A percentile compares a stretch with the other conserved stretches of the same genome.
These are phyloP conservation scores for Incumbomyces lentus DNA, from an alignment of 2,329 filamentous ascomycete genomes.

Conservation along the genomic window DNA sequence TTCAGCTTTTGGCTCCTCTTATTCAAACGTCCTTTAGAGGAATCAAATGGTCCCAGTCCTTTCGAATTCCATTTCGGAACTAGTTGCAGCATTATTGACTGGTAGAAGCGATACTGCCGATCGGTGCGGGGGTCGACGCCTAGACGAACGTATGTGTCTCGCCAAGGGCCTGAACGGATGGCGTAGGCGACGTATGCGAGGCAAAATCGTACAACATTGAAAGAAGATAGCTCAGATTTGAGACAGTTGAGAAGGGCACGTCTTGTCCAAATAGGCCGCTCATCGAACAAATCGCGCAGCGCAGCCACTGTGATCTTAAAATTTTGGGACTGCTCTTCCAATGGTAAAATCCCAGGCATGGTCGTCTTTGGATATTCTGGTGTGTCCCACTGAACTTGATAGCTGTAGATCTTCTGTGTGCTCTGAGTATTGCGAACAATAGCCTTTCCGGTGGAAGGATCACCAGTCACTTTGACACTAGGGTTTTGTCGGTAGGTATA, in stretches of 20 bases:
- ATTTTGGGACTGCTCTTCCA: constrained; percentile 28
- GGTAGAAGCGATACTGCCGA: constrained; percentile 68
- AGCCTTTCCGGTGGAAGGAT: constrained; percentile 48
- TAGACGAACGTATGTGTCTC: constrained; percentile 74
- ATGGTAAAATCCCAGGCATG: constrained; percentile 8
- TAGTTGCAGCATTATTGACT: constrained; percentile 80
- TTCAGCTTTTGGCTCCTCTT: constrained; percentile 12
- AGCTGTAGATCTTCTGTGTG: constrained; percentile 49
- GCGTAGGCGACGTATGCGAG: constrained; percentile 82
- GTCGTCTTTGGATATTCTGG: constrained; percentile 46
- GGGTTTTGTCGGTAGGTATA: constrained; percentile 72
- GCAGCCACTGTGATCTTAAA: constrained; percentile 55
- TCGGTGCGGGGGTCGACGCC: constrained; percentile 76
- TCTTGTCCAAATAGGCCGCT: constrained; percentile 77
- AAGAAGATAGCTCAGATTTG: constrained; percentile 34
- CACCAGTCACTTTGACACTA: constrained; percentile 54
- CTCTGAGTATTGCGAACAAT: constrained; percentile 47
- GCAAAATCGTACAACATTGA: constrained; percentile 56
- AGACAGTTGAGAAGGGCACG: constrained; percentile 70
- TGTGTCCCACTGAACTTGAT: constrained; percentile 51
- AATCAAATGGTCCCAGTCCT: constrained; percentile 10
- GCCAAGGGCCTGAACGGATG: constrained; percentile 86
- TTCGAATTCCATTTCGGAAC: constrained; percentile 27
- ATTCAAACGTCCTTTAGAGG: constrained; percentile 1
- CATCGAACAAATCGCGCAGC: constrained; percentile 55